Evolutionary conservation across 2,329 filamentous ascomycete species (phyloP).

Genomic region (Emericellopsis cladophorae): DNA sequence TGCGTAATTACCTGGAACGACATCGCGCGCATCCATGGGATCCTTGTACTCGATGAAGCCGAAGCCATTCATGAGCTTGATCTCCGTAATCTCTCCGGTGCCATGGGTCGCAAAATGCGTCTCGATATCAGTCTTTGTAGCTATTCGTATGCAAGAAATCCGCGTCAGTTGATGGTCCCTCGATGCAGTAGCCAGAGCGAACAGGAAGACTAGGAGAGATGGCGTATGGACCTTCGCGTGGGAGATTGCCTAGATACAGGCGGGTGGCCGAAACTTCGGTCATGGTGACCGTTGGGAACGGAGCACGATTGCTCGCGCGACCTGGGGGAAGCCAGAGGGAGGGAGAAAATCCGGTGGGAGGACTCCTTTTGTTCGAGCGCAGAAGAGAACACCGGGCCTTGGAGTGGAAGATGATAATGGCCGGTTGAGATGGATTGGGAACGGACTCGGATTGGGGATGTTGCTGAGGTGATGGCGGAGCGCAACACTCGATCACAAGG

Average conservation of each 20-base stretch:
- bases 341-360: background rate
- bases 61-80: constrained; percentile 99
- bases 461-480: too few relatives aligned
- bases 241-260: constrained; percentile 95
- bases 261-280: constrained; percentile 87
- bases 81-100: constrained; percentile 93
- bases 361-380: too few relatives aligned
- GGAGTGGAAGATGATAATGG: too few relatives aligned
- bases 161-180: constrained; percentile 26
- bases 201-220: constrained; percentile 4
- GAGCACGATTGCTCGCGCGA: too few relatives aligned
- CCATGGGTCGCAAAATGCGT: constrained; percentile 91
- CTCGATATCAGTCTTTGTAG: constrained; percentile 95
- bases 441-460: too few relatives aligned
- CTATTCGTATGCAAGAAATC: constrained; percentile 36
- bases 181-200: constrained; percentile 4
- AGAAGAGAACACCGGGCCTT: too few relatives aligned
- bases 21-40: constrained; percentile 93
- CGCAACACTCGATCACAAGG: too few relatives aligned
- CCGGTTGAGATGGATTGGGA: too few relatives aligned
- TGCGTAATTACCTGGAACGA: constrained; percentile 76
- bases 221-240: constrained; percentile 65
- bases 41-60: constrained; percentile 99
- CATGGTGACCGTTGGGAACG: constrained; percentile 34
- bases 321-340: background rate